Evolutionary conservation across 2,329 filamentous ascomycete species (phyloP), one percentile per base, ranked within the genome.

Genomic region (Karstenula rhodostoma): DNA sequence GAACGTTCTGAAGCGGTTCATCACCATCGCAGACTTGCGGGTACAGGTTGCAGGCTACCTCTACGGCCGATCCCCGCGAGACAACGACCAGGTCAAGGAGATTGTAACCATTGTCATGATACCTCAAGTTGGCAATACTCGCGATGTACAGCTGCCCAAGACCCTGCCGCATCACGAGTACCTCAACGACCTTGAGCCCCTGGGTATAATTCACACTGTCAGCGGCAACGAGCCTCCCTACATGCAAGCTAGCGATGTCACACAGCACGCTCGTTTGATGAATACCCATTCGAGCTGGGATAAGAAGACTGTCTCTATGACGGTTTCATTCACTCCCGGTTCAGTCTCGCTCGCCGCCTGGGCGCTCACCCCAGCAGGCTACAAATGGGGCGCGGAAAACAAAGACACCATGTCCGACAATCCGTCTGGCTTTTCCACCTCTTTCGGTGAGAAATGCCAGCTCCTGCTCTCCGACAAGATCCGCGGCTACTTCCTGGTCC

Each of bases 1-100:
- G 87, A 99, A 99, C 78, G 90, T 99, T 51, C 86, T 99, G 72
- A 97, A 97, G 85, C 92, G 93, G 66, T 99, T 99, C 84, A 98
- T 99, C 81, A 95, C 92, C 25, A 96, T 99, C 74, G 91, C 95
- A 49, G 95, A 99, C 82, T 87, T 99, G 58, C 91, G 96, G 50
- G 94, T 98, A 15, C 95, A 99, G 79, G 94, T 99, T 52, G 94
- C 94, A 17, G 95, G 94, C 1, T 99, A 97, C 77, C 86, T 99
- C 0, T 99, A 99, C 76, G 95, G 95, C 67, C 88, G 88, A 49
- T 97, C 94, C 1, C 94, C 95, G 3, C 90, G 92, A 7, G 95
- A 98, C 80, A 97, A 98, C 73, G 91, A 94, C 67, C 92, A 96
- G 74, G 92, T 99, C 78, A 99, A 98, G 85, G 96, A 99, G 77